A percentile compares a stretch with the other conserved stretches of the same genome.
phyloP scores from a whole-genome alignment of 768 basidiomycete genomes.

The Dacryopinax spathularia region DNA sequence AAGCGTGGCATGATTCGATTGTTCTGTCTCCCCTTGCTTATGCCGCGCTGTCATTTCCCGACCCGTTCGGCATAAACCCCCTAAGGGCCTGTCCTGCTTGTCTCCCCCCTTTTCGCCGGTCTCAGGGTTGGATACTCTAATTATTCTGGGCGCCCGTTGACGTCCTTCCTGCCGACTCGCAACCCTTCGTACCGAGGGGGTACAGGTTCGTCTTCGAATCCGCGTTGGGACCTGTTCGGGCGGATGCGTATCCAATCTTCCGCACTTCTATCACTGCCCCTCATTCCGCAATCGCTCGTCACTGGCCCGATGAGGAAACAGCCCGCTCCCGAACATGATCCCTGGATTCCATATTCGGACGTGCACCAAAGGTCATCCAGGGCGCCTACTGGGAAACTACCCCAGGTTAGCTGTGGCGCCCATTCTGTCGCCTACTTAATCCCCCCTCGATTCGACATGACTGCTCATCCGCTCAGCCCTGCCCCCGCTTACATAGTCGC shows the following conservation, averaged over 20 bases:
- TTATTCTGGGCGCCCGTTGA: not conserved
- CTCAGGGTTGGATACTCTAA: constrained; percentile 1
- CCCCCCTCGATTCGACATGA: not conserved
- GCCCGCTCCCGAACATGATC: constrained; percentile 2
- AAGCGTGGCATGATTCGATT: constrained; percentile 2
- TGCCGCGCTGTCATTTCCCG: not conserved
- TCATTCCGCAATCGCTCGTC: constrained; percentile 3
- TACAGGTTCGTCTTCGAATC: not conserved
- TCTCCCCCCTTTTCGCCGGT: constrained; percentile 1
- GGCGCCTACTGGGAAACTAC: too few species aligned
- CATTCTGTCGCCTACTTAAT: not conserved
- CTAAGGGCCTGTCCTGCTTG: not conserved
- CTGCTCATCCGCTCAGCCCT: not conserved
- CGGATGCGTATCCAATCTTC: not conserved
- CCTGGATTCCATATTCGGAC: not conserved
- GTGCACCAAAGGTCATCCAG: not conserved
- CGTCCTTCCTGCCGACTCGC: not conserved
- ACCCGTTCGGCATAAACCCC: not conserved
- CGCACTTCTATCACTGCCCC: not conserved
- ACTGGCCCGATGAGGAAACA: not conserved
- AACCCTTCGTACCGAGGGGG: not conserved
- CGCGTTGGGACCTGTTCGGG: not conserved
- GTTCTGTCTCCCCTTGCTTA: not conserved
- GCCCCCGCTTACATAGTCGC: not conserved
- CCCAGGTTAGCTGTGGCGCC: not conserved